Evolutionary conservation across 208 protist species (phyloP), one percentile per base, ranked within the genome.

Genomic region (Leishmania guyanensis): DNA sequence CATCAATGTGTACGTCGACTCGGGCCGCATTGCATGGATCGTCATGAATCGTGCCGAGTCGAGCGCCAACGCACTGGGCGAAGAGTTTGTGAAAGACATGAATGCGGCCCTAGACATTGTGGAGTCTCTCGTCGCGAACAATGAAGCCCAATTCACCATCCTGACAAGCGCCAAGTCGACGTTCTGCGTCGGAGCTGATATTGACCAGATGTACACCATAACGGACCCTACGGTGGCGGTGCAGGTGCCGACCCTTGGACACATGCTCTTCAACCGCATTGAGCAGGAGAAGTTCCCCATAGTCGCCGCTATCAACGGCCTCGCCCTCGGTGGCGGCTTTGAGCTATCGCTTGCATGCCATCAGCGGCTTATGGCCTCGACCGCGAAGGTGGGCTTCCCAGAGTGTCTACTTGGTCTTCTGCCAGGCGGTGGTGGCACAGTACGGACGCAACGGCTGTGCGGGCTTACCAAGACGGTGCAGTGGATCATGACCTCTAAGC

Each of bases 311-410:
- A 98, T 99, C 83, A 92, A 99, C 82, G 98, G 97, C 29, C 80
- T 94, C 22, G 95, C 95, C 64, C 89, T 99, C 16, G 98, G 98
- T 43, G 98, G 98, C 50, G 98, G 98, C 72, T 93, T 98, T 39
- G 98, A 99, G 89, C 72, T 99, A 17, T 90, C 97, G 43, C 90
- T 99, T 5, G 96, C 96, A n/a, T 99, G 97, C 86, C 88, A 98
- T 81, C 91, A 98, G 85, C 90, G 97, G 54, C 75, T 98, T 69
- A 83, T 95, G 48, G 83, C 89, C 43, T 90, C 88, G 53, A 81
- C 85, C 0, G 89, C 88, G 53, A 84, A 86, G 75, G 87, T 98
- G 46, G 93, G 93, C 65, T 86, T 97, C 72, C 94, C 94, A 26
- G 96, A 98, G 89, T 97, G 98, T 71, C 90, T 98, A 86, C 82